These are phyloP conservation scores for Entomortierella chlamydospora DNA, from an alignment of 192 early-diverging fungal genomes.

Conservation along the genomic window DNA sequence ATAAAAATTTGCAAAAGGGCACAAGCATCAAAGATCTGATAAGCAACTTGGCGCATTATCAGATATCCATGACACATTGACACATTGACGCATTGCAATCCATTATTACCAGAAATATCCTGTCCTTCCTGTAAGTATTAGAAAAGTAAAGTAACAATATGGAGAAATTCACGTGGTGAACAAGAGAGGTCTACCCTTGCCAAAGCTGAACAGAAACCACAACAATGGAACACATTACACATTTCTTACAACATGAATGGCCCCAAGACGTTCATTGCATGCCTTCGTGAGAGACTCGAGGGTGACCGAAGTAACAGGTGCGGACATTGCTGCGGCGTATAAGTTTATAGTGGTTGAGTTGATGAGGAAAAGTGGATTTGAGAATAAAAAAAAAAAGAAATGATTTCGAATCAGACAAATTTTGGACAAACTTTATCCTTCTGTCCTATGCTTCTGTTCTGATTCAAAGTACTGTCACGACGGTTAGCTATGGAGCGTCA, in stretches of 20 bases:
- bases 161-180: background rate
- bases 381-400: background rate
- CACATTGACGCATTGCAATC: too few species aligned
- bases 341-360: background rate
- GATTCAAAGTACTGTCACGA: too few species aligned
- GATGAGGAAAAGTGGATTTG: background rate
- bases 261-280: conserved; percentile 35
- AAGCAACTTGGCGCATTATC: conserved; percentile 2
- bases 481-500: too few species aligned
- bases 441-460: background rate
- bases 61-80: background rate
- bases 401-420: conserved; percentile 24
- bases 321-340: conserved; percentile 16
- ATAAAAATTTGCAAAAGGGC: background rate
- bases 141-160: background rate
- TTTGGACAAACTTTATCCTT: background rate
- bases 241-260: conserved; percentile 46
- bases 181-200: background rate
- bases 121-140: conserved; percentile 31
- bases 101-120: conserved; percentile 49
- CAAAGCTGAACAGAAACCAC: too few species aligned
- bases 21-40: conserved; percentile 27
- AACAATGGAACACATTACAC: too few species aligned
- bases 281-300: conserved; percentile 49
- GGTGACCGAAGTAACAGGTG: conserved; percentile 42